phyloP scores from a whole-genome alignment of 2,329 filamentous ascomycete species.

The Colletotrichum navitas region DNA sequence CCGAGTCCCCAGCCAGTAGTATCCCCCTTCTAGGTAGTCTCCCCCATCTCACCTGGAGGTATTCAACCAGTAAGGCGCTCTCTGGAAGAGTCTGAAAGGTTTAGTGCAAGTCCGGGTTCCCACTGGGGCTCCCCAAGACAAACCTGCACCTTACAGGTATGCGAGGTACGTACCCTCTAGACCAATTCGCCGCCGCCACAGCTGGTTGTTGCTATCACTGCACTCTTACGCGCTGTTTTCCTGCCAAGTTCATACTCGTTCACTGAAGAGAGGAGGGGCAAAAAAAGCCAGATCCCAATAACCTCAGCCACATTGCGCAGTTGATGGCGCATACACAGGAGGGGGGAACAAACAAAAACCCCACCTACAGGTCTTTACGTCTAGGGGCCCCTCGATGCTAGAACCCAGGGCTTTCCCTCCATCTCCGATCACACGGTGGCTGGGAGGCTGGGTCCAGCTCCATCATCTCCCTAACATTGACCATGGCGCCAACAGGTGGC shows the following conservation, averaged over 20 bases:
- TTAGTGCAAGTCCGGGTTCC: conserved; percentile 9
- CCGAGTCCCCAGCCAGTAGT: neutral
- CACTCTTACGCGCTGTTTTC: neutral
- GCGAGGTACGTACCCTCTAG: conserved; percentile 20
- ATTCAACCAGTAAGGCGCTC: neutral
- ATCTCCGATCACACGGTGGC: neutral
- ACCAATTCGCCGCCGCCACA: neutral
- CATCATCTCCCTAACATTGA: neutral
- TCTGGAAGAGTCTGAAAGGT: conserved; percentile 4
- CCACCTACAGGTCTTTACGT: neutral
- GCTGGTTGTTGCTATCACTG: neutral
- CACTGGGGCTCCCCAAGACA: neutral
- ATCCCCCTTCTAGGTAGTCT: neutral
- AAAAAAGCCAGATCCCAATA: neutral
- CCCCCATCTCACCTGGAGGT: neutral
- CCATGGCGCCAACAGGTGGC: neutral
- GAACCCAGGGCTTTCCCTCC: conserved; percentile 13
- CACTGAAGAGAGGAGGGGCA: neutral
- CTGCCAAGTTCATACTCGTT: neutral
- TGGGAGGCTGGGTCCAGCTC: conserved; percentile 20
- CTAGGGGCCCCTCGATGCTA: conserved; percentile 1
- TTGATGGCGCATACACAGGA: conserved; percentile 24
- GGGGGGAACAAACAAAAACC: conserved; percentile 12
- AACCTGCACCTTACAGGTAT: conserved; percentile 21
- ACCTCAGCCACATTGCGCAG: conserved; percentile 22